These are phyloP conservation scores for Alternaria burnsii DNA, from an alignment of 2,329 filamentous ascomycete species.

Conservation along the genomic window DNA sequence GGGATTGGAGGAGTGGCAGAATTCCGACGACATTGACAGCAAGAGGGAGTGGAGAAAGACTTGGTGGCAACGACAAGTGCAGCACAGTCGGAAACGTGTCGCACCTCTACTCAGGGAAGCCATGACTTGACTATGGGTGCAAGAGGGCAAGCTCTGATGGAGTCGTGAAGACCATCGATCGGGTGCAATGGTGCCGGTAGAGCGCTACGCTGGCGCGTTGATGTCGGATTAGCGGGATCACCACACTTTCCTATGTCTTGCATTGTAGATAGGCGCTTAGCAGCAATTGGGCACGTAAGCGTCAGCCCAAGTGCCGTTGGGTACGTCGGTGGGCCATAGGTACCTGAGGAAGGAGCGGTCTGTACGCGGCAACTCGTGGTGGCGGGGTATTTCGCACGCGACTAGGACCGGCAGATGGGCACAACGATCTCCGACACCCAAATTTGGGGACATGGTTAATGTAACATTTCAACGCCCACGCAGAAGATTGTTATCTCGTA, in stretches of 20 bases:
- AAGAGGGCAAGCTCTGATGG: slow-evolving; percentile 6
- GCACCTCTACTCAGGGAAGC: slow-evolving; percentile 65
- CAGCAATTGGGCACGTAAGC: slow-evolving; percentile 37
- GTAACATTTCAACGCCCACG: slow-evolving; percentile 4
- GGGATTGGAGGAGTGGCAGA: slow-evolving; percentile 64
- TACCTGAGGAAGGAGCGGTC: slow-evolving; percentile 23
- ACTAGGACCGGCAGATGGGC: slow-evolving; percentile 19
- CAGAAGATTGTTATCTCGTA: slow-evolving; percentile 21
- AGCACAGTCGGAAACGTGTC: slow-evolving; percentile 70
- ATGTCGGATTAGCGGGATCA: slow-evolving; percentile 28
- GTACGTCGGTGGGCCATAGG: slow-evolving; percentile 3
- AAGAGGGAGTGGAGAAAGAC: slow-evolving; percentile 62
- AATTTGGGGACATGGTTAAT: slow-evolving; percentile 2
- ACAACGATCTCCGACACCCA: slow-evolving; percentile 5
- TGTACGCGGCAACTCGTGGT: slow-evolving; percentile 20
- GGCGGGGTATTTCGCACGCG: slow-evolving; percentile 21
- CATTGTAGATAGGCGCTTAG: slow-evolving; percentile 28
- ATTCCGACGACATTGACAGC: slow-evolving; percentile 54
- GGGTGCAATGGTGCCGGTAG: slow-evolving; percentile 6
- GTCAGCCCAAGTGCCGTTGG: slow-evolving; percentile 24
- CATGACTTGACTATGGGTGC: slow-evolving; percentile 27
- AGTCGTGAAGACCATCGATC: neutral
- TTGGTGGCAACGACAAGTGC: slow-evolving; percentile 71
- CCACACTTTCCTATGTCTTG: slow-evolving; percentile 26
- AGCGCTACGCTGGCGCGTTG: slow-evolving; percentile 20